Base-by-base conservation (phyloP, 2,329 filamentous ascomycete genomes). In the Cordyceps tenuipes region DNA sequence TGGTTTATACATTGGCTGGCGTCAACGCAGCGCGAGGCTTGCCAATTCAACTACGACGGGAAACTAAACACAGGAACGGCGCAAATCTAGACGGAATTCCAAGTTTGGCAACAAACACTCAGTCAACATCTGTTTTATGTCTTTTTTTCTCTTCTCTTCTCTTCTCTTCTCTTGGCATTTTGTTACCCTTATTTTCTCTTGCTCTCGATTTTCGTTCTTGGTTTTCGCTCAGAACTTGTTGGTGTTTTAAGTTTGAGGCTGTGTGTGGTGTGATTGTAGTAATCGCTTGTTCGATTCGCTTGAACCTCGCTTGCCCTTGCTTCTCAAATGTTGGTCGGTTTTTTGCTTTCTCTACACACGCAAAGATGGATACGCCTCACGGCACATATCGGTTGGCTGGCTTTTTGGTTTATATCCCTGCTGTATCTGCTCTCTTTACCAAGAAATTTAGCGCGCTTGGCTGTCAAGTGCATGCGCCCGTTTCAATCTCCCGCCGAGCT, bases 361-460 rank as follows among this genome's bases (percentile, higher is more conserved):
- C 67, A 67, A 73, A 73, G 71, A 73, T 66, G 70, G 70, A 68
- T 68, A 69, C 64, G 72, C 72, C 72, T 74, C 72, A 70, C 72
- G 72, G 72, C 72, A 71, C 55, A 57, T 53, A 53, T 59, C 48
- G 57, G 57, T 59, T 59, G 57, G 57, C 49, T 59, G 49, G 49
- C 53, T 59, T 52, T 54, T 21, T 59, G 46, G 7, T 46, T 59
- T 48, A 19, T 57, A 34, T 46, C 44, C 9, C 34, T 46, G 49
- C 54, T 59, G 53, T 59, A 49, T 49, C 57, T 52, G 55, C 23
- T 50, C 44, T 49, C 41, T 43, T 34, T 50, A 21, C 49, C 34
- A 34, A n/a, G 23, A 43, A 36, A 23, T 50, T 36, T 57, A 50
- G 46, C 46, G 55, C 17, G 31, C 34, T 34, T 26, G 21, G 41